Base-by-base conservation (phyloP, 371 early-diverging fungal species). In the Saksenaea oblongispora region DNA sequence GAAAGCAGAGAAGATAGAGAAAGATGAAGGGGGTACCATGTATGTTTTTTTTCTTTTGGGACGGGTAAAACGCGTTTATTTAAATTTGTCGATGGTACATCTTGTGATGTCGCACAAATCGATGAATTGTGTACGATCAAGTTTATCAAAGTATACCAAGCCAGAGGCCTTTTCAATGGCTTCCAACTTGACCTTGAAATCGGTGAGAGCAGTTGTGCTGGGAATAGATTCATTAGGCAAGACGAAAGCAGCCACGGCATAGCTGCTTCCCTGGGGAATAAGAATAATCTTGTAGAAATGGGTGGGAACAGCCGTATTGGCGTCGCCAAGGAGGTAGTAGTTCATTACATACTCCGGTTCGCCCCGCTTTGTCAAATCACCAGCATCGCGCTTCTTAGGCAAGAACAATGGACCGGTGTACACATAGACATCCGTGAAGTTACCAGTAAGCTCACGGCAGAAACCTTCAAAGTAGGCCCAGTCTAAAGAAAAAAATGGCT, bases 251-350 rank as follows among this genome's bases (percentile, higher is more conserved):
- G 84, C 93, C 2, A 85, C 42, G 3, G 83, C 67, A 61, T 78
- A 84, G 15, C 63, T 62, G 34, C 63, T 66, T 11, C 65, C 71
- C 24, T 70, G 68, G 22, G 71, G 58, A 2, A 84, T 81, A 61
- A 93, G 69, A 10, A 93, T 72, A 35, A 91, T 80, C 73, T 97
- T 97, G 81, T 79, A 97, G 70, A 94, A 94, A 64, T 95, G 95
- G 0, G 95, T 95, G 11, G 97, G 96, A 1, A 97, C 97, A 11
- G 93, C 92, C 27, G 91, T 78, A 60, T 89, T 91, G 0, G 92
- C 92, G 0, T 47, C 51, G 36, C 95, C 89, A 28, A 95, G 84
- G 24, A 95, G 84, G 36, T 87, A 84, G 64, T 83, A 89, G 66
- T 86, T 80, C 61, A 80, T 69, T 5, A 39, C 56, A 56, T 67